Evolutionary conservation across 495 filamentous ascomycete species (phyloP), one percentile per base, ranked within the genome.

Genomic region (Hypoxylon trugodes): DNA sequence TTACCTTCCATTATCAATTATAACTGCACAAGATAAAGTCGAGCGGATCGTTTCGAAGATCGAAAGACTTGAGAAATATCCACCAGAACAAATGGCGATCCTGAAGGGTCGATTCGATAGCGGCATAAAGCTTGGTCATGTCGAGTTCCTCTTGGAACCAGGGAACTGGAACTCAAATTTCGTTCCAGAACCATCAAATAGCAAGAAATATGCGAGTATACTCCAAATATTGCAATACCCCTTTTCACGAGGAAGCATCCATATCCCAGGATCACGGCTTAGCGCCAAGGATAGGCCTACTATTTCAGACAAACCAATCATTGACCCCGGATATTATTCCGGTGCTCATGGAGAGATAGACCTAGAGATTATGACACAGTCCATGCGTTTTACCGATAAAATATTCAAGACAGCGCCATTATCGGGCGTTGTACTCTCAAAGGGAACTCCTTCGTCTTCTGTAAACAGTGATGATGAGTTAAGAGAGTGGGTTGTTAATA

Each of bases 241-340:
- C 3, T 47, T 47, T 15, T 47, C 43, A 6, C 10, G 43, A 10
- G 43, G 43, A 47, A 47, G 25, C 25, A 47, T 47, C 6, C 43
- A 47, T 15, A 19, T 47, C 25, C 25, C 42, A 6, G 41, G 18
- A 6, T 22, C 21, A 1, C 9, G 10, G 21, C 41, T 3, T 3
- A 9, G 4, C 5, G 15, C 26, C 8, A 8, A 15, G 2, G 12
- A 16, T 1, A 22, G 5, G 21, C 12, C 25, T 6, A 32, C 43
- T 18, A 47, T 30, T 5, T 1, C 25, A 7, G 43, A 47, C 12
- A 47, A 47, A 1, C 43, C 43, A 5, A 19, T 16, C 3, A 47
- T 47, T 32, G 25, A 47, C 12, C 43, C 43, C 3, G 25, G 25
- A 18, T 47, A 47, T 15, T 47, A 47, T 10, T 47, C 43, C 19